A percentile compares a stretch with the other conserved stretches of the same genome.
Evolutionary conservation across 2,329 filamentous ascomycete species (phyloP).

Genomic region (Fusarium sp.): DNA sequence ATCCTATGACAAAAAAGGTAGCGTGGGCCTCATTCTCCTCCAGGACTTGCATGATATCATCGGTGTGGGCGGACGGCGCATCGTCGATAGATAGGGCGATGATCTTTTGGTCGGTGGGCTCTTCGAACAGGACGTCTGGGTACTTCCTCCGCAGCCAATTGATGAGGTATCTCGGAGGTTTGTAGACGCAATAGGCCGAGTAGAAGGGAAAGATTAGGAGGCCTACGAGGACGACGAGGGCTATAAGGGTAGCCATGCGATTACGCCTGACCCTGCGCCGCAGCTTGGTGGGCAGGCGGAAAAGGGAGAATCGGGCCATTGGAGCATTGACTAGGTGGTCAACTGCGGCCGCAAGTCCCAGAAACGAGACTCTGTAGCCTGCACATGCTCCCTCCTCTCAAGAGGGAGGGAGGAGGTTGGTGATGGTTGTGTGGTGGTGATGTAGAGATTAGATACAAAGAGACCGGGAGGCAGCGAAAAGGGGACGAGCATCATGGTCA

Average conservation of each 20-base stretch:
- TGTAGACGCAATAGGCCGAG: conserved; percentile 78
- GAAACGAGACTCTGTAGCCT: conserved; percentile 29
- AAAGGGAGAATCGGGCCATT: conserved; percentile 57
- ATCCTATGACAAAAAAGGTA: conserved; percentile 90
- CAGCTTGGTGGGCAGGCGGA: conserved; percentile 65
- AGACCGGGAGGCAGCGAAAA: conserved; percentile 10
- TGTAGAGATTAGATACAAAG: conserved; percentile 8
- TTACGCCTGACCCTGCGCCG: conserved; percentile 67
- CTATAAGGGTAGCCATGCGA: conserved; percentile 64
- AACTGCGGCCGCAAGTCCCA: conserved; percentile 36
- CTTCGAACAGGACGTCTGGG: conserved; percentile 83
- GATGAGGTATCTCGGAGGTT: conserved; percentile 78
- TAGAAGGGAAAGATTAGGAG: conserved; percentile 53
- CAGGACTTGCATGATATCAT: conserved; percentile 75
- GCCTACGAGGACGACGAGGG: conserved; percentile 50
- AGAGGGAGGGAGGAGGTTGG: neutral
- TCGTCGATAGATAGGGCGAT: conserved; percentile 90
- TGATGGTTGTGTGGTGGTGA: conserved; percentile 22
- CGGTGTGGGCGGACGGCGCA: conserved; percentile 78
- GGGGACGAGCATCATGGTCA: conserved; percentile 9
- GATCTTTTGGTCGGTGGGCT: conserved; percentile 67
- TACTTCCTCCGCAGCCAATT: conserved; percentile 75
- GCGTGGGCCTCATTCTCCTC: conserved; percentile 73
- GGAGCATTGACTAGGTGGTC: conserved; percentile 26
- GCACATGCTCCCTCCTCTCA: conserved; percentile 37